Percentiles rank a stretch among this genome's conserved stretches.
These are phyloP conservation scores for Rhizopogon roseolus DNA, from an alignment of 768 basidiomycete species.

Conservation along the genomic window DNA sequence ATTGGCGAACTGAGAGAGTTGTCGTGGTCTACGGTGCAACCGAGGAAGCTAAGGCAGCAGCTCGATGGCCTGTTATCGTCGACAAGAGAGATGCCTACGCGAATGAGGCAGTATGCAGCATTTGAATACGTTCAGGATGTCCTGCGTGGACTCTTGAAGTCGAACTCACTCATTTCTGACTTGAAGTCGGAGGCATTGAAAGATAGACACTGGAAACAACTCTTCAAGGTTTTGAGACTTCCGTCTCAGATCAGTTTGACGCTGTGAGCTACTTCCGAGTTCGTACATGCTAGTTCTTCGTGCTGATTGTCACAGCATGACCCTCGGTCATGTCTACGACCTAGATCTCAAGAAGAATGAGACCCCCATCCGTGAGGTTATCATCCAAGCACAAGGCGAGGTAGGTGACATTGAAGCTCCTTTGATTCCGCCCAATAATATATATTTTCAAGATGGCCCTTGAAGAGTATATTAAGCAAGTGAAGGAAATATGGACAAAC, in stretches of 20 bases:
- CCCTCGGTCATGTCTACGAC: constrained; percentile 94
- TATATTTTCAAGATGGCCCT: constrained; percentile 70
- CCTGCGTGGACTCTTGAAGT: constrained; percentile 80
- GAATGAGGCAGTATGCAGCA: constrained; percentile 98
- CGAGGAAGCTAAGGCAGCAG: constrained; percentile 90
- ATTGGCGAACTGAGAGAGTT: constrained; percentile 85
- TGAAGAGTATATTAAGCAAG: constrained; percentile 93
- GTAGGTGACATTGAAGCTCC: constrained; percentile 31
- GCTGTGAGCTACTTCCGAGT: constrained; percentile 44
- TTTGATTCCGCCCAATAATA: constrained; percentile 5
- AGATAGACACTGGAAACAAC: constrained; percentile 96
- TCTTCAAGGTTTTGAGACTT: constrained; percentile 84
- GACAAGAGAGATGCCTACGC: constrained; percentile 98
- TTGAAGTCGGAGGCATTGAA: constrained; percentile 96
- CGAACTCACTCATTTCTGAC: constrained; percentile 86
- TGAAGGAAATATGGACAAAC: constrained; percentile 95
- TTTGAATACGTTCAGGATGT: constrained; percentile 98
- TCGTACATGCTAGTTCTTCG: not conserved
- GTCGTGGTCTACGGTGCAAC: constrained; percentile 89
- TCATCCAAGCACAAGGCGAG: constrained; percentile 97
- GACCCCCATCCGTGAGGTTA: constrained; percentile 85
- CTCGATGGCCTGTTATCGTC: constrained; percentile 86
- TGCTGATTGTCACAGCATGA: constrained; percentile 59
- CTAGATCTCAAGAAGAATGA: constrained; percentile 95
- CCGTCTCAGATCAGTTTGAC: constrained; percentile 72